phyloP scores from a whole-genome alignment of 345 rosid genomes.

The Corymbia maculata region DNA sequence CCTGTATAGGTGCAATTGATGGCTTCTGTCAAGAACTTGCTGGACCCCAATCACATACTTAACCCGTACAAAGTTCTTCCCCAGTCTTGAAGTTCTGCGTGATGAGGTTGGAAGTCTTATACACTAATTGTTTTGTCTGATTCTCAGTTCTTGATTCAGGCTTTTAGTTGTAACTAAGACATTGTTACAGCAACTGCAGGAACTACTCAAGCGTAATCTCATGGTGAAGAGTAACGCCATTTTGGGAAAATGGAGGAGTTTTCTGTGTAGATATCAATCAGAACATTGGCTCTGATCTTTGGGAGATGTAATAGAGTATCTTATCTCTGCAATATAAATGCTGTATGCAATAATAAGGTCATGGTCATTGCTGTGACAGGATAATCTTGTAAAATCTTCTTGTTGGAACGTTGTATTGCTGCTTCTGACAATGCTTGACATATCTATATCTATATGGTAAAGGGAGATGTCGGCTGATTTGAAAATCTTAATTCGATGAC shows the following conservation, averaged over 20 bases:
- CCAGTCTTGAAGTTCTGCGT: constrained; percentile 13
- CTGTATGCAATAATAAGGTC: neutral
- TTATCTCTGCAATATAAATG: neutral
- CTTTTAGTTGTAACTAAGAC: neutral
- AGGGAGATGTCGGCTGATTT: neutral
- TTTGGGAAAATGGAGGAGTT: neutral
- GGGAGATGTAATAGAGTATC: neutral
- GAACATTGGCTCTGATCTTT: neutral
- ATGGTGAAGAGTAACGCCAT: neutral
- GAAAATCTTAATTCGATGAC: neutral
- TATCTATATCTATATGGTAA: neutral
- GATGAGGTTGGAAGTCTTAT: neutral
- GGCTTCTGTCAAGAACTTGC: constrained; percentile 67
- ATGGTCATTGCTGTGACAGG: neutral
- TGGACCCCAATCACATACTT: constrained; percentile 80
- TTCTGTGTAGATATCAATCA: neutral
- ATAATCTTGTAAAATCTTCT: neutral
- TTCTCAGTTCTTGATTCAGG: neutral
- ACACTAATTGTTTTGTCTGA: neutral
- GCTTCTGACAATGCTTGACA: neutral
- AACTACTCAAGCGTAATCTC: neutral
- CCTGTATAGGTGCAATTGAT: constrained; percentile 29
- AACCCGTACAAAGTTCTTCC: constrained; percentile 91
- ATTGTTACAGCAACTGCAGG: neutral
- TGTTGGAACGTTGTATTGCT: neutral